Evolutionary conservation across 2,329 filamentous ascomycete species (phyloP), one percentile per base, ranked within the genome.

Genomic region (Teratosphaeria viscida): DNA sequence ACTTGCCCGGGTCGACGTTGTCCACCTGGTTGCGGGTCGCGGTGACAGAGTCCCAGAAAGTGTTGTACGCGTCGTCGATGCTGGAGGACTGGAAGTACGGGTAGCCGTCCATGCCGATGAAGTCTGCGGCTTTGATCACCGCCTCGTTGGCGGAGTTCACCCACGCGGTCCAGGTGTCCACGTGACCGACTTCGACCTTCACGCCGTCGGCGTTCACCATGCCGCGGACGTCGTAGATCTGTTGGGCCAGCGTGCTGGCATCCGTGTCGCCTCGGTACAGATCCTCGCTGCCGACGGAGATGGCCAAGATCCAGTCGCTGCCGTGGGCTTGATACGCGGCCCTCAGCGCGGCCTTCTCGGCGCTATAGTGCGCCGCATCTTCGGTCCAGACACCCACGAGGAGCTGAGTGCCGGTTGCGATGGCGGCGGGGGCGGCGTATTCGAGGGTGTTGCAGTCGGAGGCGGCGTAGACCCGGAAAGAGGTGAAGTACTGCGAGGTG

Each of bases 221-320:
- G 7, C 77, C 78, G 23, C 81, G 75, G 11, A 82, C 77, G 58
- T 82, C 79, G 65, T 79, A 75, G 58, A 80, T 79, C 62, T 79
- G 74, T 49, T 72, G 62, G 5, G 77, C 77, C 6, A 80, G 70
- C 1, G 68, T 73, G 39, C 65, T 67, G 5, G 76, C 74, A 29
- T 66, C 66, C 34, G 75, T 76, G 58, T 79, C 77, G 14, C 70
- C 72, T 58, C 85, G 80, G 79, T 88, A 88, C 49, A 88, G 76
- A 67, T 87, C 84, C 77, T 88, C 85, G 68, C 79, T 83, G 52
- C 85, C 85, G 57, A 88, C 84, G 61, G 82, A 84, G 66, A 87
- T 81, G 61, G 83, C 84, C 52, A 86, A 80, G 65, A 87, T 78
- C 71, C 84, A 83, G 67, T 81, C 79, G 60, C 78, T 69, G 65